These are phyloP conservation scores for Hericium coralloides DNA, from an alignment of 768 basidiomycete species.

Conservation along the genomic window DNA sequence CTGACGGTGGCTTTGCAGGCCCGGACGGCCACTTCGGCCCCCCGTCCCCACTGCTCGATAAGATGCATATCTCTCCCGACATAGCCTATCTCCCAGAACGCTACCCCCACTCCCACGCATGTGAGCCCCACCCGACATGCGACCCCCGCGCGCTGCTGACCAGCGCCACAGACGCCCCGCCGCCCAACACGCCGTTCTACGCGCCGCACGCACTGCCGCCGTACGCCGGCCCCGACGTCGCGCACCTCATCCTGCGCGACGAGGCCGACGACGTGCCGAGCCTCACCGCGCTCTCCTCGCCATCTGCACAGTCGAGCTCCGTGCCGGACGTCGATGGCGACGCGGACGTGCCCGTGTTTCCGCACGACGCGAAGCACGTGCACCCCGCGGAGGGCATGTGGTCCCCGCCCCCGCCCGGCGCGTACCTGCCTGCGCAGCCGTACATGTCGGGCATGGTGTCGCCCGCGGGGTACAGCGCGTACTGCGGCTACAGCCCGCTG, in stretches of 20 bases:
- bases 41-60: not conserved
- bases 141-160: too few relatives aligned
- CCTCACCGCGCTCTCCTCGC: slow-evolving; percentile 8
- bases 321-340: slow-evolving; percentile 9
- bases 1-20: too few relatives aligned
- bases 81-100: not conserved
- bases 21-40: too few relatives aligned
- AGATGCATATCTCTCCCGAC: not conserved
- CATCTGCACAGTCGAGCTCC: slow-evolving; percentile 6
- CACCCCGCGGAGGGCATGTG: not conserved
- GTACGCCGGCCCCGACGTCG: not conserved
- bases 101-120: slow-evolving; percentile 3
- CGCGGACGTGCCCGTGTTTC: not conserved
- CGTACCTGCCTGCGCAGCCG: not conserved
- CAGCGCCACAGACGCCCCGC: not conserved
- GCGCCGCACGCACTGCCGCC: not conserved
- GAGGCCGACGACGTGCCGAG: slow-evolving; percentile 6
- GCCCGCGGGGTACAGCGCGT: not conserved
- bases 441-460: not conserved
- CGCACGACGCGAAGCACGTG: not conserved
- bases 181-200: not conserved
- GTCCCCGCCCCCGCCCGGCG: not conserved
- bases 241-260: not conserved
- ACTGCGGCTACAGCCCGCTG: not conserved
- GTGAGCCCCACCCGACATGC: not conserved